Conservation (phyloP, 1,284 basidiomycete species). For the Trametes pubescens region DNA sequence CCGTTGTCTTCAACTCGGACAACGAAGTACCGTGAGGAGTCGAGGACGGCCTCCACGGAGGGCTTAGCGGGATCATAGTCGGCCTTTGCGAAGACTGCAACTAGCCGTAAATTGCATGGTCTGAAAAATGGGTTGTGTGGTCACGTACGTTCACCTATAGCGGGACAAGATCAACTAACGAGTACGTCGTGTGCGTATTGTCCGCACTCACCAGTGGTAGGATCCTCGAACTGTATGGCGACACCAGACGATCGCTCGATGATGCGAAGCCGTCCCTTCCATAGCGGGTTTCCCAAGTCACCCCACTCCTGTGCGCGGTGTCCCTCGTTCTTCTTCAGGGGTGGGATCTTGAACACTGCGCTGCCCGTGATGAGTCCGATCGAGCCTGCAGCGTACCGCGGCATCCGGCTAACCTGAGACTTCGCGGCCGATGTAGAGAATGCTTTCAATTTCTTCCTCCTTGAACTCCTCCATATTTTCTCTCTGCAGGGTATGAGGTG, state of each 20-base stretch:
- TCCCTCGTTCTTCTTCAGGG: constrained; percentile 84
- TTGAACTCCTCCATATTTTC: constrained; percentile 58
- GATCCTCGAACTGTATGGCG: constrained; percentile 78
- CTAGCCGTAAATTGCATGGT: not conserved
- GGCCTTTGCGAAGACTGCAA: constrained; percentile 87
- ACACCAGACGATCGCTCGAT: constrained; percentile 74
- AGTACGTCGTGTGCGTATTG: not conserved
- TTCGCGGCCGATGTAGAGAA: constrained; percentile 87
- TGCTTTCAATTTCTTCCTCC: constrained; percentile 82
- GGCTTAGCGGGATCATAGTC: constrained; percentile 87
- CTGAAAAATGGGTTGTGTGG: not conserved
- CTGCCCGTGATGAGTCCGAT: constrained; percentile 25
- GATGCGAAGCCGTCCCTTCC: constrained; percentile 91
- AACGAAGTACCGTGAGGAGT: constrained; percentile 97
- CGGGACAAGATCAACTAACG: not conserved
- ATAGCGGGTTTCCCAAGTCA: constrained; percentile 81
- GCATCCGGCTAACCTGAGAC: constrained; percentile 66
- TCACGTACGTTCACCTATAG: constrained; percentile 36
- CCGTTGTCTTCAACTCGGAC: constrained; percentile 90
- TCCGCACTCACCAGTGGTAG: constrained; percentile 65
- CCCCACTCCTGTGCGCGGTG: constrained; percentile 89
- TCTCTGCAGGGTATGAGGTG: not conserved
- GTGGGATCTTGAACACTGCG: constrained; percentile 83
- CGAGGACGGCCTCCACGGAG: constrained; percentile 93
- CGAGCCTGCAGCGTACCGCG: constrained; percentile 5